Evolutionary conservation across 768 basidiomycete genomes (phyloP), one percentile per base, ranked within the genome.

Genomic region (Suillus fuscotomentosus): DNA sequence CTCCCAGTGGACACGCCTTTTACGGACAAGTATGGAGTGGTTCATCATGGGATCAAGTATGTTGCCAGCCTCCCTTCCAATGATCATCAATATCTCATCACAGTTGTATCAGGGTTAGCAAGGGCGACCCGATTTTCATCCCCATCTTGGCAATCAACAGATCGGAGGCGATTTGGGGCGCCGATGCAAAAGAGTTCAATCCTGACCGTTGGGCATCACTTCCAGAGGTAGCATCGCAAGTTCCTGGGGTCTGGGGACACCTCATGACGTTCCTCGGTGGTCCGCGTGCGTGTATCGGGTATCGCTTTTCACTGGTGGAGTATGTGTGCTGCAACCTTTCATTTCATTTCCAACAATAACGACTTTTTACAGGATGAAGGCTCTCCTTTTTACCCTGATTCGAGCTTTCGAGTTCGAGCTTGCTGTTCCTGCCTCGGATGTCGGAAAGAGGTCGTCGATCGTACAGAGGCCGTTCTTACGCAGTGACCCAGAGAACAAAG

Each of bases 261-360:
- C 70, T 86, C 66, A 70, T 89, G 42, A 82, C 85, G 0, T 91
- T 91, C 80, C 68, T 88, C 3, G 86, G 86, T 41, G 89, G 89
- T 6, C 85, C 87, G 15, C 81, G 82, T 22, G 81, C 86, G 0
- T 91, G 89, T 65, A 89, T 90, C 42, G 88, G 88, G 0, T 89
- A 84, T 70, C 82, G 85, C 4, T 90, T 90, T 70, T 79, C 89
- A 15, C 72, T 89, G 24, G 76, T 83, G 17, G 87, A 87, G 85
- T 87, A 64, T 47, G 85, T 80, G 2, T 42, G 6, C 10, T 27
- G 48, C 38, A 24, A 43, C 27, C 10, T 34, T 51, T 17, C 5
- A 15, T 31, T 36, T 14, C 39, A 53, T 27, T 7, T 27, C 14
- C 1, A 48, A 48, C 31, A 15, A 47, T 13, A 22, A 54, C 24